Evolutionary conservation across 2,329 filamentous ascomycete genomes (phyloP).

Genomic region (Apiospora koreana): DNA sequence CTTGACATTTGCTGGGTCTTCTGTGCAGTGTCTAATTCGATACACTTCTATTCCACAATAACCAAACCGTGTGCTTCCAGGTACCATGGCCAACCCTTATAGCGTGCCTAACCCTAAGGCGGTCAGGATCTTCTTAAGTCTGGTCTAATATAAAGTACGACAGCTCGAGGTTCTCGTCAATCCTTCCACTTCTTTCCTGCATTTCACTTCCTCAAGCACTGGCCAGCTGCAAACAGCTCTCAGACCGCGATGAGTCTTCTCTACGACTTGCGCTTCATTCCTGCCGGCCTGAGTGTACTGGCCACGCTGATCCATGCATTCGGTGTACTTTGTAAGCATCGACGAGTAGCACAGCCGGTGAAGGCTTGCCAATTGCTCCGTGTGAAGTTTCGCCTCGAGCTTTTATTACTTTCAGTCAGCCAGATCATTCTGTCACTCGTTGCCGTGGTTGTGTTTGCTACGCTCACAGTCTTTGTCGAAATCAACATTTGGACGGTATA

Average conservation of each 20-base stretch:
- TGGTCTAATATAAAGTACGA: too few relatives aligned
- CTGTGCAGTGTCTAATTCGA: too few relatives aligned
- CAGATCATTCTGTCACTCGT: not conserved
- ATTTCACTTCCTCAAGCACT: too few relatives aligned
- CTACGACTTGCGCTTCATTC: not conserved
- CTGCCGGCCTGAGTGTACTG: not conserved
- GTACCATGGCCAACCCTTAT: too few relatives aligned
- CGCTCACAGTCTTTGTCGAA: not conserved
- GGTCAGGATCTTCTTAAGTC: too few relatives aligned
- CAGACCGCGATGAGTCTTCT: not conserved
- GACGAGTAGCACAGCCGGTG: not conserved
- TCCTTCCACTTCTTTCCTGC: too few relatives aligned
- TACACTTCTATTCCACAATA: too few relatives aligned
- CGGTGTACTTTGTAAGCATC: not conserved
- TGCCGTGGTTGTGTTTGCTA: not conserved
- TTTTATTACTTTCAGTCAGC: not conserved
- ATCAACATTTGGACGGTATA: not conserved
- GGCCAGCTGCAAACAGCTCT: too few relatives aligned
- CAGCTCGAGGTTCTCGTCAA: too few relatives aligned
- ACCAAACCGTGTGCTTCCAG: too few relatives aligned
- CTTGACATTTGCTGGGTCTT: too few relatives aligned
- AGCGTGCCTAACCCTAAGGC: too few relatives aligned
- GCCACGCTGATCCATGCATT: not conserved
- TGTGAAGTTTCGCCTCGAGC: not conserved
- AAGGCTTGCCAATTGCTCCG: not conserved